These are phyloP conservation scores for Acanthamoeba sp. DNA, from an alignment of 208 protist species.

Conservation along the genomic window DNA sequence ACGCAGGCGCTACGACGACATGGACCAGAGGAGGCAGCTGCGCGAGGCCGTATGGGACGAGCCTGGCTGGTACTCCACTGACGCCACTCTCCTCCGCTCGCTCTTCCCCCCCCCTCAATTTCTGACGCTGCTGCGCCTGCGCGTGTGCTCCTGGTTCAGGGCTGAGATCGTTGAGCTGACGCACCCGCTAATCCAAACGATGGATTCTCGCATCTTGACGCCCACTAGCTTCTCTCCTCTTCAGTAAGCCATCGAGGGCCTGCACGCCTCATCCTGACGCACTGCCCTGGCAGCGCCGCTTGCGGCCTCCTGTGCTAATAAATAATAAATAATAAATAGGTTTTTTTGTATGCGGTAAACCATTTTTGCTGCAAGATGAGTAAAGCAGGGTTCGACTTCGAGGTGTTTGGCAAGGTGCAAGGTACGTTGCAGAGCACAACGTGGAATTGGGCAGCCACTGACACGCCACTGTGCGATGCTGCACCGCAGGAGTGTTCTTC, in stretches of 20 bases:
- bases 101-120: not conserved
- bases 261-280: too few relatives aligned
- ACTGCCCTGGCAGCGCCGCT: too few relatives aligned
- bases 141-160: not conserved
- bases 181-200: slow-evolving; percentile 34
- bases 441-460: not conserved
- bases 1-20: slow-evolving; percentile 52
- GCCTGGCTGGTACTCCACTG: slow-evolving; percentile 30
- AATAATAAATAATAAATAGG: too few relatives aligned
- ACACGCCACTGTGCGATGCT: not conserved
- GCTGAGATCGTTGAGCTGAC: slow-evolving; percentile 49
- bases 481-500: not conserved
- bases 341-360: not conserved
- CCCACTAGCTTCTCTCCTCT: slow-evolving; percentile 28
- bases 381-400: not conserved
- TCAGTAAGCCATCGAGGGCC: too few relatives aligned
- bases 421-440: not conserved
- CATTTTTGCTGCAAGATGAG: not conserved
- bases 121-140: not conserved
- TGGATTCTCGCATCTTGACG: slow-evolving; percentile 13
- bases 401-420: slow-evolving; percentile 71
- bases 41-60: slow-evolving; percentile 58
- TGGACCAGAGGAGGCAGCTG: slow-evolving; percentile 59
- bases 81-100: not conserved
- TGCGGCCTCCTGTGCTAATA: too few relatives aligned